phyloP scores from a whole-genome alignment of 2,329 filamentous ascomycete genomes.

The Fusarium sp. region DNA sequence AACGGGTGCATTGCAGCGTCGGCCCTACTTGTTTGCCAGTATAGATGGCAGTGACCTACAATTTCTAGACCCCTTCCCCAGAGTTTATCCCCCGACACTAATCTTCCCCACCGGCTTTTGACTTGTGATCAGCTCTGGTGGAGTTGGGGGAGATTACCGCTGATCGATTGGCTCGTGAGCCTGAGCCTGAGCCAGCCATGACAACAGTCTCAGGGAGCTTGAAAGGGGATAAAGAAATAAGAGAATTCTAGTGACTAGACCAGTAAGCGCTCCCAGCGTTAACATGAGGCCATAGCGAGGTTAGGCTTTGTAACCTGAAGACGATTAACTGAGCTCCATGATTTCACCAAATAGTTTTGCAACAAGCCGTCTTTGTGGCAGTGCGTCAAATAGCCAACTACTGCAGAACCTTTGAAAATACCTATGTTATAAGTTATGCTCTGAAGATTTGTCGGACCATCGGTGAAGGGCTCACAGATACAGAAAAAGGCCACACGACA shows the following conservation, averaged over 20 bases:
- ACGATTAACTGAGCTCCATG: too few relatives aligned
- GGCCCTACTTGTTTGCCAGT: accelerated
- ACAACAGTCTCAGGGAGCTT: accelerated
- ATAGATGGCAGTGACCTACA: neutral
- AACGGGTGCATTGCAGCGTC: neutral
- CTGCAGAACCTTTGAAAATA: too few relatives aligned
- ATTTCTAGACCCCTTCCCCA: neutral
- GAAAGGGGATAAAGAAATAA: neutral
- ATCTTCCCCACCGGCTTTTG: neutral
- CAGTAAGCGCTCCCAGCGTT: neutral
- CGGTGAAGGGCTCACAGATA: neutral
- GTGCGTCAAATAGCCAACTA: neutral
- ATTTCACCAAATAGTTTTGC: too few relatives aligned
- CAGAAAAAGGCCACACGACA: neutral
- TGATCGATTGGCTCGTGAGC: neutral
- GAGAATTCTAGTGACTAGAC: neutral
- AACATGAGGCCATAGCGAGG: too few relatives aligned
- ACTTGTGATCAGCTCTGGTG: neutral
- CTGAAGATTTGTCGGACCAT: neutral
- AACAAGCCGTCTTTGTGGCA: neutral
- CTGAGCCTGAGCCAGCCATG: accelerated
- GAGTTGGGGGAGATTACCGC: neutral
- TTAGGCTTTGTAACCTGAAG: too few relatives aligned
- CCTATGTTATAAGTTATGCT: too few relatives aligned
- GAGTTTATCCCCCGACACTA: neutral